Conservation (phyloP, 1,284 basidiomycete species). For the Ceratobasidium sp. region DNA sequence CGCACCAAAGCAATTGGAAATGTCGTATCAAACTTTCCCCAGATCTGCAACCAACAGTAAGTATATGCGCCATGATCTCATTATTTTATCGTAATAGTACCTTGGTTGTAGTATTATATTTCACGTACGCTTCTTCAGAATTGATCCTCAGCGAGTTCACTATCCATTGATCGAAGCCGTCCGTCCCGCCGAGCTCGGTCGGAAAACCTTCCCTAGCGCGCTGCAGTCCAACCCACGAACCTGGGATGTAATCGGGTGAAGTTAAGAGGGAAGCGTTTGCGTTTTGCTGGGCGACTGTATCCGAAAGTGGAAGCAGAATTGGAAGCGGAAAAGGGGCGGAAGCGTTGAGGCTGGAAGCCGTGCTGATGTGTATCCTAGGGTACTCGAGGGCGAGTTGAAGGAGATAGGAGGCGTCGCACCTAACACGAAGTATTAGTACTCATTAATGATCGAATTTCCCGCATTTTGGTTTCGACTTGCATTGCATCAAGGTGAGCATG, state of each 20-base stretch:
- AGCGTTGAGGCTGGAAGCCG: slow-evolving; percentile 57
- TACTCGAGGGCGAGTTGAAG: slow-evolving; percentile 68
- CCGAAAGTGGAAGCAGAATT: slow-evolving; percentile 49
- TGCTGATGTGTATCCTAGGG: slow-evolving; percentile 69
- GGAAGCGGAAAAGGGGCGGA: slow-evolving; percentile 55
- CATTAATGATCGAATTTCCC: neutral
- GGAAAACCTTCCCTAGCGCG: slow-evolving; percentile 68
- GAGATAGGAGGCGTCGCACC: slow-evolving; percentile 66
- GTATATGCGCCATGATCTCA: neutral
- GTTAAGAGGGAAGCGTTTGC: slow-evolving; percentile 56
- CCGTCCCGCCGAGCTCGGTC: slow-evolving; percentile 57
- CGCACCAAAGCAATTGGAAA: neutral
- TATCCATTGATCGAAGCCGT: slow-evolving; percentile 76
- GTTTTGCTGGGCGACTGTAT: neutral
- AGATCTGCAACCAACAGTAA: neutral
- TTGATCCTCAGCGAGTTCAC: slow-evolving; percentile 70
- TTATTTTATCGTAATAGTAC: slow-evolving; percentile 54
- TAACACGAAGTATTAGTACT: neutral
- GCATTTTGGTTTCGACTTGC: slow-evolving; percentile 26
- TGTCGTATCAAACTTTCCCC: neutral
- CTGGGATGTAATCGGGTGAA: slow-evolving; percentile 60
- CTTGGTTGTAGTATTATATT: slow-evolving; percentile 74
- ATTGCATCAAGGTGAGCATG: slow-evolving; percentile 78
- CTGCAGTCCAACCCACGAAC: slow-evolving; percentile 67
- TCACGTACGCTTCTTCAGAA: slow-evolving; percentile 74